Percentiles rank a stretch among this genome's conserved stretches.
Conservation (phyloP, 352 stramenopile species). For the Pseudoperonospora humuli region DNA sequence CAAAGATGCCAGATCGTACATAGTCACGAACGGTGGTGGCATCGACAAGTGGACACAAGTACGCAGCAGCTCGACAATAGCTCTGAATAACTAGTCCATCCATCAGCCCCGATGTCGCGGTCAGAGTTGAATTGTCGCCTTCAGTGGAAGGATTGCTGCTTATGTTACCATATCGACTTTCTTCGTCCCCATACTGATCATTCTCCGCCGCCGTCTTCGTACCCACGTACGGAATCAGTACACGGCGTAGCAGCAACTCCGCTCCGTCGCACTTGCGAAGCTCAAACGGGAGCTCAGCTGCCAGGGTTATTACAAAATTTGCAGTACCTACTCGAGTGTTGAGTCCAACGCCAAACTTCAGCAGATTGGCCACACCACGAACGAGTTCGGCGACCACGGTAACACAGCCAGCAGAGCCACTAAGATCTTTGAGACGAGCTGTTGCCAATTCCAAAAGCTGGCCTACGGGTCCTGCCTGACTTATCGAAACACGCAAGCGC, state of each 20-base stretch:
- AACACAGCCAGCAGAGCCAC: constrained; percentile 28
- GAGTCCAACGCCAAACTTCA: constrained; percentile 72
- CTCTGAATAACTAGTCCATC: constrained; percentile 64
- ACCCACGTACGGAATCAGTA: constrained; percentile 54
- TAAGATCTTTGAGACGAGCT: constrained; percentile 47
- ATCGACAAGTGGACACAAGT: constrained; percentile 55
- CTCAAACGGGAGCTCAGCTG: constrained; percentile 60
- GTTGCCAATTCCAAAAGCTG: constrained; percentile 59
- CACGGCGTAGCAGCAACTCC: constrained; percentile 41
- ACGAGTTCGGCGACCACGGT: constrained; percentile 45
- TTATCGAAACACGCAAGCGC: constrained; percentile 67
- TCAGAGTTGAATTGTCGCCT: constrained; percentile 3
- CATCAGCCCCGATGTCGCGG: constrained; percentile 23
- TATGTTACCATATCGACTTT: constrained; percentile 37
- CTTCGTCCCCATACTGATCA: constrained; percentile 60
- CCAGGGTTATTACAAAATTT: constrained; percentile 68
- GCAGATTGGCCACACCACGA: constrained; percentile 38
- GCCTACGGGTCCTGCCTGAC: constrained; percentile 62
- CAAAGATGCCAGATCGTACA: constrained; percentile 67
- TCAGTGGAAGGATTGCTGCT: constrained; percentile 5
- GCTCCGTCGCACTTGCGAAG: constrained; percentile 56
- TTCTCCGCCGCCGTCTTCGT: constrained; percentile 56
- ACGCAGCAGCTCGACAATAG: constrained; percentile 69
- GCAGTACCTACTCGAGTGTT: constrained; percentile 74
- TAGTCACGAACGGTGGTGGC: constrained; percentile 37